A percentile compares a stretch with the other conserved stretches of the same genome.
These are phyloP conservation scores for Huntiella moniliformis DNA, from an alignment of 2,329 filamentous ascomycete species.

Conservation along the genomic window DNA sequence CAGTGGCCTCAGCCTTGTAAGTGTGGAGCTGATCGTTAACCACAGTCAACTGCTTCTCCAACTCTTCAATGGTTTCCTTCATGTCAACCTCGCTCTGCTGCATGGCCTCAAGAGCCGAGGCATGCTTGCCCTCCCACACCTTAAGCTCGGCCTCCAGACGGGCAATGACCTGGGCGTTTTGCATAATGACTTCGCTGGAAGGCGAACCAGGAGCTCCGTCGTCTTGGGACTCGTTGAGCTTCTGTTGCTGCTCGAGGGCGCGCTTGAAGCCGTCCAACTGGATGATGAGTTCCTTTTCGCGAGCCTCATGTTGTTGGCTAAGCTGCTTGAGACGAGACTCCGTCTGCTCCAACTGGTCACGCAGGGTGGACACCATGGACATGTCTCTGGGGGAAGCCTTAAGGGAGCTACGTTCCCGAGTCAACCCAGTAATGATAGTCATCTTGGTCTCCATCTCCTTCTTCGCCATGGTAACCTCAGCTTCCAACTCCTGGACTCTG, in stretches of 20 bases:
- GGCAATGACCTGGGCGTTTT: constrained; percentile 24
- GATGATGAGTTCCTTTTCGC: constrained; percentile 54
- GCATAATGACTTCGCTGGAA: constrained; percentile 6
- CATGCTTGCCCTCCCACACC: constrained; percentile 60
- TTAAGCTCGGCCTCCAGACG: constrained; percentile 53
- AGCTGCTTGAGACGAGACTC: constrained; percentile 62
- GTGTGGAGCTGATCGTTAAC: constrained; percentile 32
- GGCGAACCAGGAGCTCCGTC: not conserved
- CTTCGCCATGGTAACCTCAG: constrained; percentile 62
- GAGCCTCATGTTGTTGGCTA: constrained; percentile 49
- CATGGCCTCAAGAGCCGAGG: constrained; percentile 49
- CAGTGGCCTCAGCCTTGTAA: constrained; percentile 24
- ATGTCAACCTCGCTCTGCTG: constrained; percentile 55
- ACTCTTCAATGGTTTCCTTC: constrained; percentile 48
- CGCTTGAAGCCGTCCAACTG: constrained; percentile 39
- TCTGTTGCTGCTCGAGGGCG: constrained; percentile 10
- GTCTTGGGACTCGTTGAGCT: not conserved
- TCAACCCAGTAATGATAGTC: constrained; percentile 84
- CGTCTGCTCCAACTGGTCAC: constrained; percentile 72
- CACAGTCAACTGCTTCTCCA: constrained; percentile 42
- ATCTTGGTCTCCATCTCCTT: constrained; percentile 97
- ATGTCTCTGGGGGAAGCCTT: constrained; percentile 75
- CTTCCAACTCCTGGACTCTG: constrained; percentile 75
- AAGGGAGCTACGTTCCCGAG: constrained; percentile 79
- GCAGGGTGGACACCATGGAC: constrained; percentile 69